These are phyloP conservation scores for Carex pumila DNA, from an alignment of 176 grass and related monocot species.

Conservation along the genomic window DNA sequence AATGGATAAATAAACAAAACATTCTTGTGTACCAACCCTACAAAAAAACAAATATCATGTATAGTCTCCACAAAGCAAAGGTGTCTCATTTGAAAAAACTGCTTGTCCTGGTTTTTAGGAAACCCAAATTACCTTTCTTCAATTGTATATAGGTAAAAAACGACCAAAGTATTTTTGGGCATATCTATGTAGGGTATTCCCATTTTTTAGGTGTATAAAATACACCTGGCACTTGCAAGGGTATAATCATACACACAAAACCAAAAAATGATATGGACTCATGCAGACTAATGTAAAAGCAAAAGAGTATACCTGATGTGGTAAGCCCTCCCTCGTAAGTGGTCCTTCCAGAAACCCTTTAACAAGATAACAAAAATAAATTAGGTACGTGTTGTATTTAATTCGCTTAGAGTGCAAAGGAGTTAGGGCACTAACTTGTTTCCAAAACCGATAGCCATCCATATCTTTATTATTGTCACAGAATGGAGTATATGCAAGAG, in stretches of 20 bases:
- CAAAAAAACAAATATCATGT: slow-evolving; percentile 1
- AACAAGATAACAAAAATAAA: slow-evolving; percentile 28
- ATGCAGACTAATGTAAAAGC: not conserved
- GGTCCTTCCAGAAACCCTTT: slow-evolving; percentile 99
- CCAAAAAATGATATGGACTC: not conserved
- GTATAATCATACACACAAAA: not conserved
- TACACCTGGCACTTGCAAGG: not conserved
- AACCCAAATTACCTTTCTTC: not conserved
- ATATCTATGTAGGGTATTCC: not conserved
- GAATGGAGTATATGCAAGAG: slow-evolving; percentile 97
- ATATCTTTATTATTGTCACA: slow-evolving; percentile 99
- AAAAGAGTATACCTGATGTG: slow-evolving; percentile 64
- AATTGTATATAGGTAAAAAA: not conserved
- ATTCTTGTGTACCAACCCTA: not conserved
- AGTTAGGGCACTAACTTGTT: slow-evolving; percentile 63
- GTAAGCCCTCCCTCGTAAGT: slow-evolving; percentile 86
- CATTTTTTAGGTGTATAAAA: not conserved
- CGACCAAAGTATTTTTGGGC: not conserved
- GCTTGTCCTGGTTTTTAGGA: not conserved
- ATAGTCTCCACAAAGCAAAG: not conserved
- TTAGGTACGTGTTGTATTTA: slow-evolving; percentile 16
- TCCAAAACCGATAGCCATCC: slow-evolving; percentile 99
- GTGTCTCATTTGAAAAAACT: not conserved
- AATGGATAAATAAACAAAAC: not conserved
- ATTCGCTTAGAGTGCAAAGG: not conserved